phyloP scores from a whole-genome alignment of 1,284 basidiomycete species.

The Cutaneotrichosporon curvatum region DNA sequence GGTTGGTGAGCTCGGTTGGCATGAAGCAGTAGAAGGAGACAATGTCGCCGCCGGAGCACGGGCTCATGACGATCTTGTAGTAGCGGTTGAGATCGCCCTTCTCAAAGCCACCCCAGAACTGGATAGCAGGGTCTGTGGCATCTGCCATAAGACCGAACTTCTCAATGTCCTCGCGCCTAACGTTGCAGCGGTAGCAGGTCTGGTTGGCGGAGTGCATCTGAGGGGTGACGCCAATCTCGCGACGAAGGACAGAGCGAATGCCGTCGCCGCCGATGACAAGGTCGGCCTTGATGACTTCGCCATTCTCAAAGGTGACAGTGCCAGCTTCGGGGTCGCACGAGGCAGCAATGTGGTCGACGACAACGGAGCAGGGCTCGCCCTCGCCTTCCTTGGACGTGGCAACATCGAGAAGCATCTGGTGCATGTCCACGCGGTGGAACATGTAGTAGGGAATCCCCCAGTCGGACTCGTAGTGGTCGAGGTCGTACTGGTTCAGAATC shows the following conservation, averaged over 20 bases:
- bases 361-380: slow-evolving; percentile 28
- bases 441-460: slow-evolving; percentile 38
- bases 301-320: slow-evolving; percentile 39
- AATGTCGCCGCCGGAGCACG: slow-evolving; percentile 37
- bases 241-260: slow-evolving; percentile 34
- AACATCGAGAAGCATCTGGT: slow-evolving; percentile 33
- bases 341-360: slow-evolving; percentile 38
- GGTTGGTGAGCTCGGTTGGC: slow-evolving; percentile 42
- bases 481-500: slow-evolving; percentile 30
- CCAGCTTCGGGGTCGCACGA: slow-evolving; percentile 33
- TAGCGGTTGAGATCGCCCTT: slow-evolving; percentile 29
- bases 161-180: slow-evolving; percentile 31
- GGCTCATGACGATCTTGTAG: slow-evolving; percentile 47
- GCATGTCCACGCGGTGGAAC: slow-evolving; percentile 45
- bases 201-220: slow-evolving; percentile 38
- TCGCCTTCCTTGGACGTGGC: slow-evolving; percentile 31
- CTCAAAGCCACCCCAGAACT: slow-evolving; percentile 45
- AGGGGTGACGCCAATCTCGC: slow-evolving; percentile 29
- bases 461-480: slow-evolving; percentile 30
- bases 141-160: slow-evolving; percentile 38
- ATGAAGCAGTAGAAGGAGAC: slow-evolving; percentile 45
- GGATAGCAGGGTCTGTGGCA: slow-evolving; percentile 40
- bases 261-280: slow-evolving; percentile 45
- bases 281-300: slow-evolving; percentile 33
- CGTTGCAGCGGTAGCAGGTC: slow-evolving; percentile 47